These are phyloP conservation scores for Huntiella omanensis DNA, from an alignment of 2,329 filamentous ascomycete species.

Conservation along the genomic window DNA sequence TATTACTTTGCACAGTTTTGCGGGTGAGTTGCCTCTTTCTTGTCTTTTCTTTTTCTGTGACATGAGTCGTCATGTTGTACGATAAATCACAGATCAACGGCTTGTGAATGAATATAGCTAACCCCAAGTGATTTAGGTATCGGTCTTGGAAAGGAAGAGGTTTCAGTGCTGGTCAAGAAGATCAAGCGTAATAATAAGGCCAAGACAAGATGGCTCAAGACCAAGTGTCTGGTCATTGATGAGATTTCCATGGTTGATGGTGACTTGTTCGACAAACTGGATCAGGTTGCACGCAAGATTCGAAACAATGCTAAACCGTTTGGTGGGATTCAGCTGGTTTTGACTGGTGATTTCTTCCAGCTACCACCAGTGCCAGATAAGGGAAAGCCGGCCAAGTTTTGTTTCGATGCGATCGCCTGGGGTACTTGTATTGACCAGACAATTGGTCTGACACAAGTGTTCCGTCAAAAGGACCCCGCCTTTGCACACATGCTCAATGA, in stretches of 20 bases:
- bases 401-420: conserved; percentile 87
- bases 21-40: conserved; percentile 31
- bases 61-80: no score
- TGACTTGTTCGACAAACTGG: conserved; percentile 89
- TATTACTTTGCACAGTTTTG: conserved; percentile 87
- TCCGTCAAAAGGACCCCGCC: conserved; percentile 75
- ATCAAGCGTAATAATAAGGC: conserved; percentile 77
- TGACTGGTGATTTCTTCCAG: conserved; percentile 97
- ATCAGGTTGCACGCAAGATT: conserved; percentile 65
- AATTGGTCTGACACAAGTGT: conserved; percentile 85
- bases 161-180: conserved; percentile 67
- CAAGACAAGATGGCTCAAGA: conserved; percentile 71
- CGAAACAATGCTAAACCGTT: conserved; percentile 85
- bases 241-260: conserved; percentile 98
- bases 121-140: conserved; percentile 29
- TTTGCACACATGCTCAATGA: conserved; percentile 96
- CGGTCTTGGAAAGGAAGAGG: conserved; percentile 79
- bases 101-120: no score
- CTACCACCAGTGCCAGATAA: conserved; percentile 81
- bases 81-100: no score
- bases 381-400: conserved; percentile 55
- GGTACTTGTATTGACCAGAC: conserved; percentile 84
- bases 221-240: conserved; percentile 76
- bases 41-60: background rate
- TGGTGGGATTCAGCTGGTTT: conserved; percentile 86